Evolutionary conservation across 345 rosid species (phyloP), one percentile per base, ranked within the genome.

Genomic region (Pugionium cornutum): DNA sequence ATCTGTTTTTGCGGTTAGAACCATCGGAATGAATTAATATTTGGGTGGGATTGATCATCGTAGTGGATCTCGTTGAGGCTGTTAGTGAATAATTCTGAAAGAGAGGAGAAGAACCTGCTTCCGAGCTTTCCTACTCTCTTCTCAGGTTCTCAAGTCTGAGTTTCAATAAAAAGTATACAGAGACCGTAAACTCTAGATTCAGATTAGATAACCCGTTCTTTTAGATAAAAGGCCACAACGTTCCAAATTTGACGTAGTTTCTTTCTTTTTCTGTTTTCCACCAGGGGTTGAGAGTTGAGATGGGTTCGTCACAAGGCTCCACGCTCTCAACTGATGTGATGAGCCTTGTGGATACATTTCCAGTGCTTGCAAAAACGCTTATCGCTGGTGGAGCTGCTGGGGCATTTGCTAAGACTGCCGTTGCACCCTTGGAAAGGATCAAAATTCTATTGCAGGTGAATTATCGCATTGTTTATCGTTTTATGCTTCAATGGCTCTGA

Each of bases 361-460:
- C 98, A 43, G 83, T 86, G 70, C 86, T 86, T 70, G 92, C 83
- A 0, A 89, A 79, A 80, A 96, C 89, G 68, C 96, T 92, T 53
- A 84, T 92, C 62, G 96, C 97, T 50, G 97, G 97, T 5, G 98
- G 97, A 48, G 89, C 87, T 79, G 98, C 97, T 26, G 98, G 98
- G 1, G 98, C 84, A 5, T 58, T 94, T 74, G 96, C 97, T 10
- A 94, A 94, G 73, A 86, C 96, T 66, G 89, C 90, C 4, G 85
- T 94, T 72, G 99, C 97, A 3, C 99, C 97, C 28, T 82, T 94
- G 39, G 97, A 90, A 59, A 85, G 99, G 66, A 83, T 71, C 73
- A 92, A 92, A 69, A 92, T 92, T 62, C 86, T 92, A 4, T 72
- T 92, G 76, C 98, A 89, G 98, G 98, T 92, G 64, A 77, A 41